Base-by-base conservation (phyloP, 495 filamentous ascomycete genomes). In the Tuber aestivum region DNA sequence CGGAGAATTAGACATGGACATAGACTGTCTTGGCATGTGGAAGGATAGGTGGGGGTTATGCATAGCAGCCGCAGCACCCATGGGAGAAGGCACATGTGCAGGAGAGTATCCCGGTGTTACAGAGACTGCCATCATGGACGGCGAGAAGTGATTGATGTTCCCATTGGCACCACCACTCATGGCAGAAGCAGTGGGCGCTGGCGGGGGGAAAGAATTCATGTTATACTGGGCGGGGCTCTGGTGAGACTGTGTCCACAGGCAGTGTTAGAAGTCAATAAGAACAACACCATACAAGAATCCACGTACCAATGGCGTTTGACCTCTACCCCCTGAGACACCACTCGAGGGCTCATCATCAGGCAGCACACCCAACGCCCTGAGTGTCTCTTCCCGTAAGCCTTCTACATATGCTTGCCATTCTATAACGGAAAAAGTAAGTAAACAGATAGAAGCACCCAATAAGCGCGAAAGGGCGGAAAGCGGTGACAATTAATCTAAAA, bases 331-430 rank as follows among this genome's bases (percentile, higher is more conserved):
- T 71, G 82, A 78, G 70, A 84, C 84, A 9, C 86, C 87, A n/a
- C 86, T 84, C 23, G 87, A 87, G 72, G 87, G 85, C 41, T 93
- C 91, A 69, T 91, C 91, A 37, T 90, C 91, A 73, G 91, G 87
- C 27, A 88, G 92, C 3, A 97, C 95, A 69, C 95, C 95, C 69
- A 99, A 87, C 71, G 94, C 93, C 45, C 92, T 90, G 61, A 99
- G 87, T 85, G 97, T 99, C 76, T 94, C 92, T 84, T 99, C 95
- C 80, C 91, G 90, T 72, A 97, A 83, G 72, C 89, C 87, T 70
- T 91, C 86, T 42, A 95, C 92, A 84, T 98, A 97, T 23, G 87
- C 85, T 81, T 93, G 90, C 95, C 95, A 97, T 41, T 91, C 92
- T 84, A 84, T 82, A 65, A 72, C 32, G 45, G 32, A 72, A 75